phyloP scores from a whole-genome alignment of 768 basidiomycete genomes.

The Pleurotus giganteus region DNA sequence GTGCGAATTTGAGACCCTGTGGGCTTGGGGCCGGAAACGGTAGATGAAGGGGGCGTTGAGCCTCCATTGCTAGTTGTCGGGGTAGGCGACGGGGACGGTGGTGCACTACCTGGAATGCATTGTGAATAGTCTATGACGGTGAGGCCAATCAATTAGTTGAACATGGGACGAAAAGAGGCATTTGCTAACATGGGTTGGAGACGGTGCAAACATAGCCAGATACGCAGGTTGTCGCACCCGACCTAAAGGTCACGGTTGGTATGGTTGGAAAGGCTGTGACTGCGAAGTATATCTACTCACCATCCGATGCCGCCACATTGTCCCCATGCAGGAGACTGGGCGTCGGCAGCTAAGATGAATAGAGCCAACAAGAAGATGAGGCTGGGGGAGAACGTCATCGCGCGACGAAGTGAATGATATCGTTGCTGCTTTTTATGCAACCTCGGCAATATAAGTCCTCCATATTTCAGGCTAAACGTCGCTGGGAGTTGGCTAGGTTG shows the following conservation, averaged over 20 bases:
- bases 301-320: constrained; percentile 44
- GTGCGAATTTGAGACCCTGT: constrained; percentile 51
- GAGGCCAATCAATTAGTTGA: background rate
- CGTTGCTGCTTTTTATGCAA: background rate
- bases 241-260: constrained; percentile 23
- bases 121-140: constrained; percentile 59
- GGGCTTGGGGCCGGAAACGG: constrained; percentile 31
- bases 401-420: background rate
- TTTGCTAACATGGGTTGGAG: constrained; percentile 34
- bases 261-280: background rate
- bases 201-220: constrained; percentile 41
- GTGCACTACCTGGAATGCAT: constrained; percentile 41
- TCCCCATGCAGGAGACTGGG: constrained; percentile 39
- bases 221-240: constrained; percentile 41
- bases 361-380: background rate
- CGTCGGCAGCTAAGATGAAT: constrained; percentile 13
- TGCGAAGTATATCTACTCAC: constrained; percentile 18
- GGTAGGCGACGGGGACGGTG: constrained; percentile 27
- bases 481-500: background rate
- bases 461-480: constrained; percentile 1
- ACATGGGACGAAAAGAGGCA: too few species aligned
- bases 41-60: constrained; percentile 22
- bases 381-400: background rate
- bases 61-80: constrained; percentile 19
- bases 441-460: background rate